Evolutionary conservation across 2,329 filamentous ascomycete species (phyloP).

Genomic region (Penicillium sp.): DNA sequence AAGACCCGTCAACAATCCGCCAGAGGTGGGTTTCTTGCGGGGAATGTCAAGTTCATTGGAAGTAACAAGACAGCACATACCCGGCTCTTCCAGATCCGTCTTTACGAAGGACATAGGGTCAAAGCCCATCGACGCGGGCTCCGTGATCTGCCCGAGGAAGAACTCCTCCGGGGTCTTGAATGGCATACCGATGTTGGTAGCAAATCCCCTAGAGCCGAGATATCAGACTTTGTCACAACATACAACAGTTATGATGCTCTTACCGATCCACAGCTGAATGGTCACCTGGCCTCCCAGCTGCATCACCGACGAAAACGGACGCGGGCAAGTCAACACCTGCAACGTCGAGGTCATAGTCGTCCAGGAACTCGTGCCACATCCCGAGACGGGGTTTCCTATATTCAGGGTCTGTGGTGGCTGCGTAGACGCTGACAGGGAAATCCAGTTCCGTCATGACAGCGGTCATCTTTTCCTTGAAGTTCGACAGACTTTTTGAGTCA

Average conservation of each 20-base stretch:
- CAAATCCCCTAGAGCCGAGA: conserved; percentile 57
- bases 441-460: conserved; percentile 59
- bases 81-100: conserved; percentile 22
- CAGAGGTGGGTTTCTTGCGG: not conserved
- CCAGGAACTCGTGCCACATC: conserved; percentile 70
- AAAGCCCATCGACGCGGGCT: conserved; percentile 61
- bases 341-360: conserved; percentile 52
- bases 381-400: conserved; percentile 80
- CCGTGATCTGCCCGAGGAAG: conserved; percentile 61
- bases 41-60: not conserved
- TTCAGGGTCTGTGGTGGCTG: conserved; percentile 70
- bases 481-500: conserved; percentile 58
- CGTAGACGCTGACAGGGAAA: conserved; percentile 71
- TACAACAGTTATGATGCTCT: not conserved
- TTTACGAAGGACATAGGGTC: conserved; percentile 55
- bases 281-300: conserved; percentile 51
- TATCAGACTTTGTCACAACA: conserved; percentile 17
- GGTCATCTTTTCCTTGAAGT: conserved; percentile 74
- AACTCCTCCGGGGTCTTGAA: conserved; percentile 89
- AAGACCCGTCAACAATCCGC: not conserved
- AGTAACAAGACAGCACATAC: conserved; percentile 22
- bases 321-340: conserved; percentile 56
- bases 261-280: conserved; percentile 54
- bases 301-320: conserved; percentile 86
- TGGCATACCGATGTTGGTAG: conserved; percentile 68